These are phyloP conservation scores for Podospora australis DNA, from an alignment of 495 filamentous ascomycete species.

Conservation along the genomic window DNA sequence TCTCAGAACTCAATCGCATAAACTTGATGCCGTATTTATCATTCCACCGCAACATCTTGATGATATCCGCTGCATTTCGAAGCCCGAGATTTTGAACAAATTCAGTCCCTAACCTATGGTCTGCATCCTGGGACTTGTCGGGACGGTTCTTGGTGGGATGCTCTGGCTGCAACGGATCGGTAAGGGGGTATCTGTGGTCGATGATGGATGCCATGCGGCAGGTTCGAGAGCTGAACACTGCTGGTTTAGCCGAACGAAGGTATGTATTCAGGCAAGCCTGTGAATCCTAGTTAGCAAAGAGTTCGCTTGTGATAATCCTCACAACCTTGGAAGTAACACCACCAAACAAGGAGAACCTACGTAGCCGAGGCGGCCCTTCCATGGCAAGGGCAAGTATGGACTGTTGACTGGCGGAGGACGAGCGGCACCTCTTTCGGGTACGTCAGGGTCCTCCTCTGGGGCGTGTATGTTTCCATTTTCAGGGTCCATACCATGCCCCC, in stretches of 20 bases:
- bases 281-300: conserved; percentile 29
- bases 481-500: neutral
- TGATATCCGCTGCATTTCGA: conserved; percentile 74
- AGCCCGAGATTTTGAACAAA: conserved; percentile 76
- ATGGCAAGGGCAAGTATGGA: conserved; percentile 78
- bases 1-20: conserved; percentile 85
- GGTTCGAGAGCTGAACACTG: conserved; percentile 86
- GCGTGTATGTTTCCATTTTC: neutral
- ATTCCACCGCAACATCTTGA: conserved; percentile 88
- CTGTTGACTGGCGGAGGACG: conserved; percentile 78
- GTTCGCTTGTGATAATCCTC: conserved; percentile 18
- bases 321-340: neutral
- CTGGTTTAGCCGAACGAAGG: conserved; percentile 74
- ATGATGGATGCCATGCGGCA: conserved; percentile 88
- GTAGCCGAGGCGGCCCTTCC: conserved; percentile 90
- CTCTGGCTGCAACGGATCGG: conserved; percentile 65
- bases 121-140: conserved; percentile 60
- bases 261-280: conserved; percentile 85
- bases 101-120: conserved; percentile 52
- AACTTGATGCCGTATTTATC: conserved; percentile 90
- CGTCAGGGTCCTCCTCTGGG: conserved; percentile 28
- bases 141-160: conserved; percentile 79
- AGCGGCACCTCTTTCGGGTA: conserved; percentile 39
- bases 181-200: conserved; percentile 77
- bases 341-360: conserved; percentile 46